A percentile compares a stretch with the other conserved stretches of the same genome.
phyloP scores from a whole-genome alignment of 1,284 basidiomycete species.

The Ceratobasidium theobromae region DNA sequence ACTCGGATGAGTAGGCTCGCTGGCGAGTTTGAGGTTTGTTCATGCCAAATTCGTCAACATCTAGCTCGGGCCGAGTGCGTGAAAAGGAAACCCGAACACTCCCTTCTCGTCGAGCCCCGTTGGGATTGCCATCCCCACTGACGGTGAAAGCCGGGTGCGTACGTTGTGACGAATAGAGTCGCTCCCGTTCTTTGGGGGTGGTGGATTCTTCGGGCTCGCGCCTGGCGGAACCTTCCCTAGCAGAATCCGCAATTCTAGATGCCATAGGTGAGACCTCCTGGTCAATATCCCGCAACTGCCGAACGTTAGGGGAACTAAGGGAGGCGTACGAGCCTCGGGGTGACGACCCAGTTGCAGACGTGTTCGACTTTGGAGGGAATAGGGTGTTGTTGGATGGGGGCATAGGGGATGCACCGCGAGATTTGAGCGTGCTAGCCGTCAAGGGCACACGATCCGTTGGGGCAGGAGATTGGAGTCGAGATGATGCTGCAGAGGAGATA shows the following conservation, averaged over 20 bases:
- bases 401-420: conserved; percentile 17
- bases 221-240: background rate
- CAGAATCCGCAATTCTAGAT: background rate
- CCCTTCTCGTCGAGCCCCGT: conserved; percentile 9
- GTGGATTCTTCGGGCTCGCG: conserved; percentile 16
- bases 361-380: conserved; percentile 22
- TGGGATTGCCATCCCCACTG: conserved; percentile 5
- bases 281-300: conserved; percentile 6
- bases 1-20: conserved; percentile 22
- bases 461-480: conserved; percentile 20
- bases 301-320: conserved; percentile 16
- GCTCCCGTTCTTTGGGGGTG: conserved; percentile 25
- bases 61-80: conserved; percentile 7
- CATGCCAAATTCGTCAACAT: conserved; percentile 7
- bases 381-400: conserved; percentile 17
- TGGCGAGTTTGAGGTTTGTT: conserved; percentile 1
- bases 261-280: background rate
- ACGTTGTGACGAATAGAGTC: conserved; percentile 17
- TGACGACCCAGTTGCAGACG: conserved; percentile 7
- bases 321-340: conserved; percentile 1
- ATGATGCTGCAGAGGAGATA: conserved; percentile 27
- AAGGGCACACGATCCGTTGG: conserved; percentile 12
- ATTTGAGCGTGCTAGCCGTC: conserved; percentile 18
- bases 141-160: conserved; percentile 5
- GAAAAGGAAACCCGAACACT: conserved; percentile 30